These are phyloP conservation scores for Lasiodiplodia sp. DNA, from an alignment of 2,329 filamentous ascomycete genomes.

Conservation along the genomic window DNA sequence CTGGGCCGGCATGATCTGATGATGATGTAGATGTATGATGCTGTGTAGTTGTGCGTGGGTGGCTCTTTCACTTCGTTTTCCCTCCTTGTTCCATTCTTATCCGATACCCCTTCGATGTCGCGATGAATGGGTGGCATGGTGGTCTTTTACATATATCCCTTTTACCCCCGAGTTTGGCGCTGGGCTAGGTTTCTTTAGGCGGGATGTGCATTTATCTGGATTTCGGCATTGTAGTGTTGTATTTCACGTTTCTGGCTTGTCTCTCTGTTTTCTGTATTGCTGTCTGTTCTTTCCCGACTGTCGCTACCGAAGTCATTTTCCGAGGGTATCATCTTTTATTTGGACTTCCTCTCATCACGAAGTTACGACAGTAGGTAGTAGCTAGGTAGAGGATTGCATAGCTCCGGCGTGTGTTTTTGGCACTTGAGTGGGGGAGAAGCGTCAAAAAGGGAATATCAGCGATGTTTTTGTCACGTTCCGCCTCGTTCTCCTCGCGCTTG, in stretches of 20 bases:
- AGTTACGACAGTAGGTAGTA: slow-evolving; percentile 26
- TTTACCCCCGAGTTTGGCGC: slow-evolving; percentile 8
- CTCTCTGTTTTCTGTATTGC: slow-evolving; percentile 10
- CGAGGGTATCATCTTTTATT: neutral
- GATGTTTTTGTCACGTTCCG: slow-evolving; percentile 13
- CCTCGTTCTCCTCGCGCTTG: neutral
- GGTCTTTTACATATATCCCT: slow-evolving; percentile 15
- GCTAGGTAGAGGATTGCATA: slow-evolving; percentile 28
- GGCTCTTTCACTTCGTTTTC: slow-evolving; percentile 18
- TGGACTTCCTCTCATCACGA: slow-evolving; percentile 24
- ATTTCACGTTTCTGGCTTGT: slow-evolving; percentile 17
- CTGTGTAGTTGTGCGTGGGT: slow-evolving; percentile 8
- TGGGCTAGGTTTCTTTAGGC: neutral
- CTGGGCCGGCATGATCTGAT: slow-evolving; percentile 26
- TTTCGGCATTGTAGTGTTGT: slow-evolving; percentile 7
- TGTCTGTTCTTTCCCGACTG: slow-evolving; percentile 9
- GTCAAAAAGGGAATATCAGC: slow-evolving; percentile 23
- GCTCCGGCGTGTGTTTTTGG: slow-evolving; percentile 24
- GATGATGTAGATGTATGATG: slow-evolving; percentile 24
- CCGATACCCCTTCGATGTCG: slow-evolving; percentile 25
- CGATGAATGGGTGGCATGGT: slow-evolving; percentile 25
- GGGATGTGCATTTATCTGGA: slow-evolving; percentile 13
- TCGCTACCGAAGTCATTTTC: slow-evolving; percentile 17
- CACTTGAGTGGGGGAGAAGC: neutral
- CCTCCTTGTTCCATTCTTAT: slow-evolving; percentile 26